Conservation (phyloP, 2,329 filamentous ascomycete genomes). For the Neofusicoccum kwambonambiense region DNA sequence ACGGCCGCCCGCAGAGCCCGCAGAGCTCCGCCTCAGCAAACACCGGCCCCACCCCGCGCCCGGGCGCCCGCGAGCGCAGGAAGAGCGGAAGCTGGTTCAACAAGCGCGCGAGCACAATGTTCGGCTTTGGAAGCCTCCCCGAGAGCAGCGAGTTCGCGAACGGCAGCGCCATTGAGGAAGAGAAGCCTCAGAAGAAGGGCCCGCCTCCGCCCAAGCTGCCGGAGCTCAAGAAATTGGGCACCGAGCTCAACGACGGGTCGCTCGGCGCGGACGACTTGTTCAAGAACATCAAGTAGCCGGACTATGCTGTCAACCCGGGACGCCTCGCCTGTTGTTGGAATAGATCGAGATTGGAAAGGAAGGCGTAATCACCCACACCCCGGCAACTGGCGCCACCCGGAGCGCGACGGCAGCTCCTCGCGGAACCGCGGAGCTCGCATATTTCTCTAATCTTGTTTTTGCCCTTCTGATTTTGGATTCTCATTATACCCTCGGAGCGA, state of each 20-base stretch:
- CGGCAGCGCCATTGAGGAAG: constrained; percentile 17
- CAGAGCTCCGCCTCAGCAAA: background rate
- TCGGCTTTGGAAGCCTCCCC: constrained; percentile 29
- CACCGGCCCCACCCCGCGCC: background rate
- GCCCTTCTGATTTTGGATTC: constrained; percentile 15
- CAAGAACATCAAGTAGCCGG: constrained; percentile 19
- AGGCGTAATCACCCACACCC: background rate
- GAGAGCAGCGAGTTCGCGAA: constrained; percentile 25
- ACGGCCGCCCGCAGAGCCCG: constrained; percentile 33
- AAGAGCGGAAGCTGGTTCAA: constrained; percentile 43
- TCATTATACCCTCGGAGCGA: constrained; percentile 19
- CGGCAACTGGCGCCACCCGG: background rate
- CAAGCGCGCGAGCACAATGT: constrained; percentile 38
- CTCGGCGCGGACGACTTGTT: constrained; percentile 16
- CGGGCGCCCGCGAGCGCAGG: constrained; percentile 19
- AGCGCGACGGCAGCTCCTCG: background rate
- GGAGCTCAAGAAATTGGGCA: constrained; percentile 35
- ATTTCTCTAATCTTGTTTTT: constrained; percentile 6
- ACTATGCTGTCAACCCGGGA: background rate
- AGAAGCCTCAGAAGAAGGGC: constrained; percentile 31
- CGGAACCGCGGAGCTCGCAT: constrained; percentile 1
- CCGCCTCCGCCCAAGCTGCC: constrained; percentile 42
- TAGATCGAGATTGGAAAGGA: background rate
- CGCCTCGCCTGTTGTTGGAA: background rate
- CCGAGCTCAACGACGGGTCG: constrained; percentile 7